A percentile compares a stretch with the other conserved stretches of the same genome.
These are phyloP conservation scores for Rugonectria rugulosa DNA, from an alignment of 2,329 filamentous ascomycete species.

Conservation along the genomic window DNA sequence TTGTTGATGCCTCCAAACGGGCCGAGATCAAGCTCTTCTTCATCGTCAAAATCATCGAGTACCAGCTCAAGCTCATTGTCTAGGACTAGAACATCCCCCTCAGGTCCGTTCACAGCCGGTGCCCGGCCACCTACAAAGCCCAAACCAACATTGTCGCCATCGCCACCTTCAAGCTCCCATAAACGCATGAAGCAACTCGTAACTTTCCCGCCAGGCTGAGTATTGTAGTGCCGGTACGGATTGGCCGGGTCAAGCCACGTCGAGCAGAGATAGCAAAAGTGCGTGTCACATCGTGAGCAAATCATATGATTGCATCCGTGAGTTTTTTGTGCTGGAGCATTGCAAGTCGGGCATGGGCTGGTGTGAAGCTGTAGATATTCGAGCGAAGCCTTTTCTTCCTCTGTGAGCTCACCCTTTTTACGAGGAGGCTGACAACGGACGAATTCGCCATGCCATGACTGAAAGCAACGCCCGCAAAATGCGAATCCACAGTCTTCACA, in stretches of 20 bases:
- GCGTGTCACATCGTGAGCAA: constrained; percentile 86
- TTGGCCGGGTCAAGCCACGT: constrained; percentile 84
- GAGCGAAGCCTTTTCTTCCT: constrained; percentile 85
- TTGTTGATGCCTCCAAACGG: constrained; percentile 29
- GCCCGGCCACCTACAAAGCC: constrained; percentile 51
- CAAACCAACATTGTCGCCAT: constrained; percentile 63
- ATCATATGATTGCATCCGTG: constrained; percentile 98
- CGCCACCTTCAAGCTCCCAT: constrained; percentile 89
- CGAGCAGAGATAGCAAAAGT: constrained; percentile 95
- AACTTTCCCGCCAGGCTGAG: constrained; percentile 55
- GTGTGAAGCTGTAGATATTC: constrained; percentile 85
- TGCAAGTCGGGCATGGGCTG: constrained; percentile 88
- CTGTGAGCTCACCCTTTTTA: constrained; percentile 74
- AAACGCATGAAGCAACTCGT: constrained; percentile 83
- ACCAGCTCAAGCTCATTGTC: constrained; percentile 33
- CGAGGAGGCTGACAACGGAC: constrained; percentile 72
- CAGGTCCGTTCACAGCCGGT: constrained; percentile 23
- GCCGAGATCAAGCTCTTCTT: too few species aligned
- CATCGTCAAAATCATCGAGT: constrained; percentile 29
- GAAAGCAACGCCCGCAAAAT: constrained; percentile 75
- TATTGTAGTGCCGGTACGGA: constrained; percentile 90
- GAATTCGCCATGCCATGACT: constrained; percentile 94
- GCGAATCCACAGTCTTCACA: constrained; percentile 91
- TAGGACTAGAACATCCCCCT: constrained; percentile 11
- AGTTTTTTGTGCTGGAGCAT: constrained; percentile 84